phyloP scores from a whole-genome alignment of 2,329 filamentous ascomycete genomes.

The Emmonsiellopsis sp. region DNA sequence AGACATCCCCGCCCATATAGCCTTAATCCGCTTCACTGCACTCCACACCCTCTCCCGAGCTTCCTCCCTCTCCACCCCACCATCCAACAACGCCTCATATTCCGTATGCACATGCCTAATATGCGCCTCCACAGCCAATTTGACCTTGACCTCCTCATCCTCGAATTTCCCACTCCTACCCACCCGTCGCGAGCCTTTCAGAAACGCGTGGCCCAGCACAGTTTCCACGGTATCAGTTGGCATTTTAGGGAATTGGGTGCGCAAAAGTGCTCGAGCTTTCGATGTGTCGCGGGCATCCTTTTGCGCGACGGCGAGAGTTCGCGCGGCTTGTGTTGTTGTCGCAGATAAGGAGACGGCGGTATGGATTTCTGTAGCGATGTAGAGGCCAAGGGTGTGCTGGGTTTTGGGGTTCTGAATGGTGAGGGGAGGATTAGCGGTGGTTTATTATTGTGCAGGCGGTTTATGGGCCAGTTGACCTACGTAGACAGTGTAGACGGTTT shows the following conservation, averaged over 20 bases:
- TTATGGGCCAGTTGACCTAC: constrained; percentile 17
- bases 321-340: constrained; percentile 30
- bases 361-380: constrained; percentile 33
- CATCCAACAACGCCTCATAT: constrained; percentile 28
- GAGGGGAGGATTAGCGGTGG: constrained; percentile 2
- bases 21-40: constrained; percentile 20
- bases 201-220: constrained; percentile 31
- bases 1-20: constrained; percentile 20
- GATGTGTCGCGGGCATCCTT: constrained; percentile 25
- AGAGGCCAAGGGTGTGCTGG: constrained; percentile 32
- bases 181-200: constrained; percentile 33
- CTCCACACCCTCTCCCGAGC: constrained; percentile 26
- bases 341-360: constrained; percentile 29
- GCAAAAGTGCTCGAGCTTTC: constrained; percentile 20
- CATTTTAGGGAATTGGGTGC: constrained; percentile 29
- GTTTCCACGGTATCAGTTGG: constrained; percentile 22
- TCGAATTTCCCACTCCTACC: constrained; percentile 25
- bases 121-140: constrained; percentile 35
- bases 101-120: constrained; percentile 34
- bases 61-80: constrained; percentile 16
- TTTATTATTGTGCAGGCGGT: not conserved
- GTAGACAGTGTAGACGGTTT: constrained; percentile 29
- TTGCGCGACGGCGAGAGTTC: constrained; percentile 30
- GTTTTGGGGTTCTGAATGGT: constrained; percentile 19
- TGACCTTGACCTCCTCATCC: constrained; percentile 26